Percentiles rank a stretch among this genome's conserved stretches.
phyloP scores from a whole-genome alignment of 2,329 filamentous ascomycete genomes.

The Claviceps paspali region DNA sequence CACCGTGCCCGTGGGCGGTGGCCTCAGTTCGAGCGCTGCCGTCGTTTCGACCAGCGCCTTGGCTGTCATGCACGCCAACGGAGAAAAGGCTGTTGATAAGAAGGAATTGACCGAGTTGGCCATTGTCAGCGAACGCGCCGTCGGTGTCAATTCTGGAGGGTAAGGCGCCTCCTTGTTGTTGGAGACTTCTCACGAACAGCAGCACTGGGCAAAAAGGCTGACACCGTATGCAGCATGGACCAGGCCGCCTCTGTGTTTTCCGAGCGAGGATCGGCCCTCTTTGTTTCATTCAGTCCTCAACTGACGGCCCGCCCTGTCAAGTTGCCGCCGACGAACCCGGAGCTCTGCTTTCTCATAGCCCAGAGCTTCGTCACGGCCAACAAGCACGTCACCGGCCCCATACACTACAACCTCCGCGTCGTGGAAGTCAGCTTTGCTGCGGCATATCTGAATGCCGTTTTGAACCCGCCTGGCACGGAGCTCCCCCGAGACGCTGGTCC shows the following conservation, averaged over 20 bases:
- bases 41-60: slow-evolving; percentile 84
- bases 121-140: slow-evolving; percentile 83
- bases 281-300: slow-evolving; percentile 74
- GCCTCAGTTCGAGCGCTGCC: slow-evolving; percentile 83
- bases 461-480: slow-evolving; percentile 39
- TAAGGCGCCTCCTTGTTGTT: too few species aligned
- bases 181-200: too few species aligned
- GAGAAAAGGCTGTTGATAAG: slow-evolving; percentile 66
- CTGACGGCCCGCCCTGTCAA: slow-evolving; percentile 64
- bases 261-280: slow-evolving; percentile 68
- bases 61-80: slow-evolving; percentile 76
- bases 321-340: slow-evolving; percentile 67
- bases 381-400: slow-evolving; percentile 84
- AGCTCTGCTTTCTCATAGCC: slow-evolving; percentile 82
- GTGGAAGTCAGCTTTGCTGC: slow-evolving; percentile 91
- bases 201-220: too few species aligned
- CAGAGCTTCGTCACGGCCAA: slow-evolving; percentile 90
- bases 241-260: slow-evolving; percentile 94
- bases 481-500: slow-evolving; percentile 70
- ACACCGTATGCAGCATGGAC: slow-evolving; percentile 56
- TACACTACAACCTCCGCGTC: slow-evolving; percentile 92
- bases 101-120: slow-evolving; percentile 83
- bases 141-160: slow-evolving; percentile 94
- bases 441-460: slow-evolving; percentile 42
- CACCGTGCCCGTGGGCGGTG: slow-evolving; percentile 80